Evolutionary conservation across 306 rosid genomes (phyloP).

Genomic region (Cucurbita argyrosperma): DNA sequence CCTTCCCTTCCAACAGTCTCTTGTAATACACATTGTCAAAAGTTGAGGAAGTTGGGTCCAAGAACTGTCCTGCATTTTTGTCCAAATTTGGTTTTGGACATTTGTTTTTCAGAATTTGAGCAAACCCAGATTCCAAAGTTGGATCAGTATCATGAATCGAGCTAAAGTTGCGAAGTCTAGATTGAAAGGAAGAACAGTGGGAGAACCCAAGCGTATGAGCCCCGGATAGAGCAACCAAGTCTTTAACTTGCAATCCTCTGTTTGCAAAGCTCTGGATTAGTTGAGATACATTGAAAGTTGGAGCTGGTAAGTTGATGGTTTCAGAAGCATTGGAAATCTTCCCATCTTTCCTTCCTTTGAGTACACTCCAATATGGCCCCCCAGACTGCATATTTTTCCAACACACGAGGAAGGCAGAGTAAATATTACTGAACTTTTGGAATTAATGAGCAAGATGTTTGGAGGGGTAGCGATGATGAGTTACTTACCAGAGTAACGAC

Average conservation of each 20-base stretch:
- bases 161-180: constrained; percentile 32
- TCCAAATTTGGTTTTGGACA: constrained; percentile 38
- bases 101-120: constrained; percentile 18
- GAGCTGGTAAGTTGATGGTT: constrained; percentile 48
- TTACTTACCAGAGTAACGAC: constrained; percentile 33
- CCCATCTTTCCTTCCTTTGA: constrained; percentile 72
- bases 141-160: constrained; percentile 39
- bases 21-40: constrained; percentile 62
- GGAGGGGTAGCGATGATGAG: neutral
- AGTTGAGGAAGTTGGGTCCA: constrained; percentile 55
- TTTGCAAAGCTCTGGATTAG: constrained; percentile 39
- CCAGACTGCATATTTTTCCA: constrained; percentile 31
- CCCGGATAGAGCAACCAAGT: constrained; percentile 64
- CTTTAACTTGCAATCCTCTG: constrained; percentile 49
- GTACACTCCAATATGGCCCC: constrained; percentile 56
- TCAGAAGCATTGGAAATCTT: constrained; percentile 49
- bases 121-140: constrained; percentile 28
- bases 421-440: neutral
- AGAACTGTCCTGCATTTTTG: constrained; percentile 29
- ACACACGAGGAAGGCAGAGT: neutral
- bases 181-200: constrained; percentile 48
- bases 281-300: constrained; percentile 38
- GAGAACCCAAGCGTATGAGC: constrained; percentile 70
- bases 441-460: neutral
- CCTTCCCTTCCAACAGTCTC: constrained; percentile 28